These are phyloP conservation scores for Draba incana DNA, from an alignment of 345 rosid species.

Conservation along the genomic window DNA sequence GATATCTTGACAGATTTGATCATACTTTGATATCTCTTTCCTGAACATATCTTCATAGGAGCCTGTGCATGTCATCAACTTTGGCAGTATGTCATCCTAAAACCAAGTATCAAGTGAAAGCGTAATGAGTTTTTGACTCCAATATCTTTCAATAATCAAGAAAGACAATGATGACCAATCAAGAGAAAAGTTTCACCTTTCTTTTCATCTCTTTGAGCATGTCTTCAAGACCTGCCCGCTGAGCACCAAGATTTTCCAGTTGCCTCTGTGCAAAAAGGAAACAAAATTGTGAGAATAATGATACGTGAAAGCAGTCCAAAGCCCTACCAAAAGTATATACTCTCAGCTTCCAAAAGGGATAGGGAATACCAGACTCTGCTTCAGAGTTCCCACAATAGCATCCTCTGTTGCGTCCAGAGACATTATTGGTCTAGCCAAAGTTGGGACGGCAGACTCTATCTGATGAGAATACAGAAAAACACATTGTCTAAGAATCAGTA, in stretches of 20 bases:
- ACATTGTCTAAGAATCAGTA: slow-evolving; percentile 21
- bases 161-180: slow-evolving; percentile 21
- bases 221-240: slow-evolving; percentile 98
- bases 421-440: slow-evolving; percentile 91
- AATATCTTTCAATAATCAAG: slow-evolving; percentile 17
- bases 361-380: slow-evolving; percentile 84
- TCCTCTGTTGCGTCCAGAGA: slow-evolving; percentile 96
- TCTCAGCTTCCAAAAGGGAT: slow-evolving; percentile 23
- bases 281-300: slow-evolving; percentile 25
- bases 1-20: slow-evolving; percentile 78
- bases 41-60: slow-evolving; percentile 93
- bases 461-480: slow-evolving; percentile 45
- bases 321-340: slow-evolving; percentile 8
- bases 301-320: slow-evolving; percentile 18
- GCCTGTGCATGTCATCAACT: slow-evolving; percentile 89
- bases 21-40: slow-evolving; percentile 92
- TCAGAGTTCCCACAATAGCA: slow-evolving; percentile 88
- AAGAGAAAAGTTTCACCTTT: slow-evolving; percentile 55
- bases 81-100: slow-evolving; percentile 97
- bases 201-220: slow-evolving; percentile 99
- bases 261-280: slow-evolving; percentile 71
- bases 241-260: slow-evolving; percentile 95
- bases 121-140: slow-evolving; percentile 25
- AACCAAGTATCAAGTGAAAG: slow-evolving; percentile 34
- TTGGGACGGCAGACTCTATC: slow-evolving; percentile 94